phyloP scores from a whole-genome alignment of 2,329 filamentous ascomycete genomes.

The Xylaria sp. region DNA sequence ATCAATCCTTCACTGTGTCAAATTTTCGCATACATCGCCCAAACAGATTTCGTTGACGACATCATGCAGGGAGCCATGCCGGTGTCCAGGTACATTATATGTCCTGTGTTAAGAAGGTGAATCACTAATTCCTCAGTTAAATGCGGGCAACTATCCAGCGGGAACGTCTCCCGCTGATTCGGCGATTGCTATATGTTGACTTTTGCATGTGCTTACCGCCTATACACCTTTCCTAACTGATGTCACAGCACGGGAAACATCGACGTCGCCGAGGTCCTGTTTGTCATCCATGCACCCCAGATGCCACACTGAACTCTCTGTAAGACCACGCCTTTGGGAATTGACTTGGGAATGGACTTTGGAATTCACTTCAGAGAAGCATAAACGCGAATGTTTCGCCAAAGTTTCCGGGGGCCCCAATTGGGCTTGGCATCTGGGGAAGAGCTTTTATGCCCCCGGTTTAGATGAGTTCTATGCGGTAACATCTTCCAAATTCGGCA shows the following conservation, averaged over 20 bases:
- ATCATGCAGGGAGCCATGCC: not conserved
- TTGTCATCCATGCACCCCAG: slow-evolving; percentile 21
- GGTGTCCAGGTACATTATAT: not conserved
- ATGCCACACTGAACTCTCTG: slow-evolving; percentile 8
- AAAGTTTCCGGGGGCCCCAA: slow-evolving; percentile 8
- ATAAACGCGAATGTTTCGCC: slow-evolving; percentile 18
- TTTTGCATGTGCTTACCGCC: not conserved
- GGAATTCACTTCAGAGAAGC: not conserved
- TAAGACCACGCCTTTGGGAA: not conserved
- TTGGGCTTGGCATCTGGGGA: slow-evolving; percentile 26
- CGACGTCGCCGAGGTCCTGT: not conserved
- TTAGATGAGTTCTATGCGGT: slow-evolving; percentile 9
- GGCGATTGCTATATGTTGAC: slow-evolving; percentile 4
- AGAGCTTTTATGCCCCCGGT: not conserved
- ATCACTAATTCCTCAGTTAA: not conserved
- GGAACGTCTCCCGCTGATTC: not conserved
- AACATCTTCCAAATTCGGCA: slow-evolving; percentile 25
- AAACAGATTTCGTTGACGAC: not conserved
- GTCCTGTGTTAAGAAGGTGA: not conserved
- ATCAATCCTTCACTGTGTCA: not conserved
- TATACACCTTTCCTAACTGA: not conserved
- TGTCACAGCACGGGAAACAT: not conserved
- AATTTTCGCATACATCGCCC: not conserved
- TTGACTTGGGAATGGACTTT: not conserved
- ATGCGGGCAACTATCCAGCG: not conserved